A percentile compares a stretch with the other conserved stretches of the same genome.
Evolutionary conservation across 352 stramenopile species (phyloP).

Genomic region (Ochromonadaceae sp.): DNA sequence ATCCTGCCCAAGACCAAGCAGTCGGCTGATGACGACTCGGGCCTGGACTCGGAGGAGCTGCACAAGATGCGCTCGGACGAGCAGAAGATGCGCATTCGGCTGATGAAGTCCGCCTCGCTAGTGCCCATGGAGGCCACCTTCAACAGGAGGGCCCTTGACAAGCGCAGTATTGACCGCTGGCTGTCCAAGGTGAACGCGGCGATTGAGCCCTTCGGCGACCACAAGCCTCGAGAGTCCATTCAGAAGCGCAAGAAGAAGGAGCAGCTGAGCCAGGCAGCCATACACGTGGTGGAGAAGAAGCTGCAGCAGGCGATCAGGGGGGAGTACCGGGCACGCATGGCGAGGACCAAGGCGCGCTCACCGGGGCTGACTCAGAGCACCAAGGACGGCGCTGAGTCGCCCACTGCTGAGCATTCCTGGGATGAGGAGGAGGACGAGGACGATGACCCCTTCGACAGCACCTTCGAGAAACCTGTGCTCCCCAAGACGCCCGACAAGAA

Average conservation of each 20-base stretch:
- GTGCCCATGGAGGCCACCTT: background rate
- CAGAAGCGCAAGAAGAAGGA: constrained; percentile 14
- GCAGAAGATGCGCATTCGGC: background rate
- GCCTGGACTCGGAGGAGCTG: background rate
- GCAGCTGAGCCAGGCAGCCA: background rate
- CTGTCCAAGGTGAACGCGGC: background rate
- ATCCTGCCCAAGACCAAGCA: background rate
- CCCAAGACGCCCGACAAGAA: background rate
- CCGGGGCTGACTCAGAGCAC: background rate
- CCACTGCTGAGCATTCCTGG: too few relatives aligned
- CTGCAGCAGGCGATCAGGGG: background rate
- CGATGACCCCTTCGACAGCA: too few relatives aligned
- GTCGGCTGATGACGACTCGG: background rate
- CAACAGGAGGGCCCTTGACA: background rate
- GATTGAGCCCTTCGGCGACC: background rate
- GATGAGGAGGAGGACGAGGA: too few relatives aligned
- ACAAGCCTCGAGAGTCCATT: background rate
- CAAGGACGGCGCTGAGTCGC: background rate
- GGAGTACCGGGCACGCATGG: background rate
- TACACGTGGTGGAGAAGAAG: background rate
- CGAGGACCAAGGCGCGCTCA: background rate
- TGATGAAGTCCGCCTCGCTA: background rate
- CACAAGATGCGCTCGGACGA: background rate
- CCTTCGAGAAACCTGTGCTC: too few relatives aligned
- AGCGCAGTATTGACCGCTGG: background rate